A percentile compares a stretch with the other conserved stretches of the same genome.
phyloP scores from a whole-genome alignment of 208 protist species.

The Trypanosoma congolense region DNA sequence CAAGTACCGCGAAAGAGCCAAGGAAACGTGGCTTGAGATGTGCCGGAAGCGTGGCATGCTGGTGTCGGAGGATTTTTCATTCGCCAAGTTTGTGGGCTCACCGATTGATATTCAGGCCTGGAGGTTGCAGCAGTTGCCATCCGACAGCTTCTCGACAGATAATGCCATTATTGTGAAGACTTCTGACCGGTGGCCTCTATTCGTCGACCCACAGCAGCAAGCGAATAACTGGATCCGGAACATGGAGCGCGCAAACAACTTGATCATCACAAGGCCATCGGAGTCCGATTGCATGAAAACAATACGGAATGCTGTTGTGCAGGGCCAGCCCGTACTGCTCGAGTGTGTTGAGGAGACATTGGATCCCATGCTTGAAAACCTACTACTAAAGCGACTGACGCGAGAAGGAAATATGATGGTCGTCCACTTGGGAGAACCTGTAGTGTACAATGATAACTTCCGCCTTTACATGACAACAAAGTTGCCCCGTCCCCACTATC shows the following conservation, averaged over 20 bases:
- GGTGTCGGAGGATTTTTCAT: slow-evolving; percentile 78
- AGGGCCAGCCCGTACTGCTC: slow-evolving; percentile 92
- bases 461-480: slow-evolving; percentile 98
- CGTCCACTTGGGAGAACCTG: slow-evolving; percentile 95
- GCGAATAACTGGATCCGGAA: slow-evolving; percentile 94
- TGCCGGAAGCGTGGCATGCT: slow-evolving; percentile 68
- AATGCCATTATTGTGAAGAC: slow-evolving; percentile 93
- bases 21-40: slow-evolving; percentile 70
- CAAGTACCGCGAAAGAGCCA: slow-evolving; percentile 82
- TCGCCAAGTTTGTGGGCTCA: slow-evolving; percentile 86
- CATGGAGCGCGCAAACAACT: slow-evolving; percentile 79
- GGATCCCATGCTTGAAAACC: slow-evolving; percentile 96
- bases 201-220: slow-evolving; percentile 94
- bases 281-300: slow-evolving; percentile 79
- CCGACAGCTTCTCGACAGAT: slow-evolving; percentile 90
- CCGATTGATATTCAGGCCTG: slow-evolving; percentile 90
- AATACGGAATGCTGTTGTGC: slow-evolving; percentile 91
- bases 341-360: slow-evolving; percentile 96
- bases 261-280: slow-evolving; percentile 80
- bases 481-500: slow-evolving; percentile 96
- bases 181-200: slow-evolving; percentile 88
- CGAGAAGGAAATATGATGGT: slow-evolving; percentile 81
- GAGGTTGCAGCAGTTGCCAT: slow-evolving; percentile 91
- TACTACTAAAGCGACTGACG: slow-evolving; percentile 93
- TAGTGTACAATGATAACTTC: slow-evolving; percentile 95